phyloP scores from a whole-genome alignment of 805 yeast genomes.

The Myxozyma mucilagina region DNA sequence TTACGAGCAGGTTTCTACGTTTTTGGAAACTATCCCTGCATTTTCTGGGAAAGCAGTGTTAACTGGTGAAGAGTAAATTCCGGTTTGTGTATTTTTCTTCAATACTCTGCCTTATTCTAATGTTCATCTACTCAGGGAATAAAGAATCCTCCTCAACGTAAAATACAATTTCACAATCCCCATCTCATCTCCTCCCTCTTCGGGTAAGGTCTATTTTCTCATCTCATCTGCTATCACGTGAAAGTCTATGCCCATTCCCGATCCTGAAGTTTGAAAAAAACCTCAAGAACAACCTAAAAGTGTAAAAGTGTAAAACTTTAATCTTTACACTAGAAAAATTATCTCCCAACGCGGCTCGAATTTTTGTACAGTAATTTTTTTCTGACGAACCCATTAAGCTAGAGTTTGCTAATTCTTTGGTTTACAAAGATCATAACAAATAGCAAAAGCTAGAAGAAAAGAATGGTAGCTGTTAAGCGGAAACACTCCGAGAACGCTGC shows the following conservation, averaged over 20 bases:
- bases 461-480: conserved; percentile 19
- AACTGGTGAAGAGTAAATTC: conserved; percentile 20
- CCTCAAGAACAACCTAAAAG: not conserved
- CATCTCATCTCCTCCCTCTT: not conserved
- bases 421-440: no score
- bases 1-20: conserved; percentile 79
- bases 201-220: not conserved
- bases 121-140: not conserved
- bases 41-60: conserved; percentile 19
- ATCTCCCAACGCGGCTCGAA: conserved; percentile 6
- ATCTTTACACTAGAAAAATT: not conserved
- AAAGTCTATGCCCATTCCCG: no score
- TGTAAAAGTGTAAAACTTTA: not conserved
- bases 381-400: not conserved
- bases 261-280: not conserved
- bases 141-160: not conserved
- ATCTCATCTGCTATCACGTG: not conserved
- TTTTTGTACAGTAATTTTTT: not conserved
- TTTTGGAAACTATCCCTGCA: conserved; percentile 46
- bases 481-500: conserved; percentile 4
- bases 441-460: no score
- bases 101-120: not conserved
- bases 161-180: not conserved
- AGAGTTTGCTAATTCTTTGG: not conserved
- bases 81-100: not conserved